Conservation (phyloP, 1,284 basidiomycete genomes). For the Ceratobasidium sp. region DNA sequence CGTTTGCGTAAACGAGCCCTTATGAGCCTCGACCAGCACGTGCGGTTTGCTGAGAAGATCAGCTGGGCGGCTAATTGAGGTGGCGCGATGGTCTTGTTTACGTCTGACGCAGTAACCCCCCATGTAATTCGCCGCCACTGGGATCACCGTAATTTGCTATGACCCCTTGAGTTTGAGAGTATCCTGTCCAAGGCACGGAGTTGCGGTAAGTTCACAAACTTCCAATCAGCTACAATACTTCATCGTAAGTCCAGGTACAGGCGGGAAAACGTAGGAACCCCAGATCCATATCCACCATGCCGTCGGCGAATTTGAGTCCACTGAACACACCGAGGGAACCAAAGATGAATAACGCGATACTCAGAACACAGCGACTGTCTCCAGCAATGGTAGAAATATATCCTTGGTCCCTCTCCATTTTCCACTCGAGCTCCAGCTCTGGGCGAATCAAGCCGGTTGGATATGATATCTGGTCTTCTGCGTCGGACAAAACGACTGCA, state of each 20-base stretch:
- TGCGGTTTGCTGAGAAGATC: too few species aligned
- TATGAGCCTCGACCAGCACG: too few species aligned
- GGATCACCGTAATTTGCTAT: too few species aligned
- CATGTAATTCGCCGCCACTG: too few species aligned
- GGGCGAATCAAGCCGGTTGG: constrained; percentile 91
- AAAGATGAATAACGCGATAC: constrained; percentile 63
- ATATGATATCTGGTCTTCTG: constrained; percentile 48
- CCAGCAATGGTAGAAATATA: constrained; percentile 45
- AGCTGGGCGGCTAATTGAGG: too few species aligned
- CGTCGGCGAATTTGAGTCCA: constrained; percentile 78
- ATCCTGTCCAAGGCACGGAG: too few species aligned
- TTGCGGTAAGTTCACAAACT: too few species aligned
- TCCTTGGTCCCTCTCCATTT: constrained; percentile 66
- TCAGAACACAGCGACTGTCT: constrained; percentile 59
- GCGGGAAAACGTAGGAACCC: constrained; percentile 78
- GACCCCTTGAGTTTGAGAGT: too few species aligned
- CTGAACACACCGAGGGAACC: constrained; percentile 78
- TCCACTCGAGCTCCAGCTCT: constrained; percentile 86
- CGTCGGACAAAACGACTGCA: constrained; percentile 53
- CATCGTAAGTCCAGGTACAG: constrained; percentile 55
- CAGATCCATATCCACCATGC: constrained; percentile 79
- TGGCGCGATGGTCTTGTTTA: too few species aligned
- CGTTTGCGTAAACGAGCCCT: too few species aligned
- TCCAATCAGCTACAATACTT: neutral
- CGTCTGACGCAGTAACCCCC: too few species aligned